Conservation (phyloP, 1,284 basidiomycete genomes). For the Irpex sp. region DNA sequence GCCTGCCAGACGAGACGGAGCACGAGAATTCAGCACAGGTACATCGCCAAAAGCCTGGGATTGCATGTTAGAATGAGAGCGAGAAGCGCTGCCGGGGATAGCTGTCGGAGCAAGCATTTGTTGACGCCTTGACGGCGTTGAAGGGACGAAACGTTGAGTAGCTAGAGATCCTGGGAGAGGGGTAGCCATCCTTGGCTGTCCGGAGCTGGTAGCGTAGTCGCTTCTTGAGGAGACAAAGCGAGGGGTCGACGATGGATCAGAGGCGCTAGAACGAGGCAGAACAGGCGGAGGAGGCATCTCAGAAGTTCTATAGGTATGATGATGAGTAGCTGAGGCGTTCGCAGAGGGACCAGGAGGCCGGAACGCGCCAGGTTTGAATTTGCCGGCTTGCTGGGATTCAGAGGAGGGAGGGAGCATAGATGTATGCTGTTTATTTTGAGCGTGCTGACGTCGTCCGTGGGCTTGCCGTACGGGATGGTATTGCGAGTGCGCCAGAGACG, state of each 20-base stretch:
- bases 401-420: constrained; percentile 13
- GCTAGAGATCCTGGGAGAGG: constrained; percentile 6
- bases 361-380: neutral
- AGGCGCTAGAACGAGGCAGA: neutral
- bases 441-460: constrained; percentile 9
- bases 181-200: neutral
- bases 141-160: constrained; percentile 14
- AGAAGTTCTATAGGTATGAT: neutral
- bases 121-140: constrained; percentile 11
- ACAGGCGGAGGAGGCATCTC: constrained; percentile 9
- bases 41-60: neutral
- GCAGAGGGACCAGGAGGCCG: neutral
- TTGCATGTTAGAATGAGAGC: neutral
- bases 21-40: neutral
- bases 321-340: neutral
- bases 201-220: neutral
- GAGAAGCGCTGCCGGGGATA: neutral
- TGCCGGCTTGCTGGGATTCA: neutral
- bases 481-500: constrained; percentile 22
- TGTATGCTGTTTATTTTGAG: constrained; percentile 16
- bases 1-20: neutral
- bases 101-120: constrained; percentile 4
- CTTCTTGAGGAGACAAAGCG: neutral
- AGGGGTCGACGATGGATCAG: neutral
- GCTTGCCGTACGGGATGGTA: constrained; percentile 18